phyloP scores from a whole-genome alignment of 805 yeast species.

The Huiozyma naganishii region DNA sequence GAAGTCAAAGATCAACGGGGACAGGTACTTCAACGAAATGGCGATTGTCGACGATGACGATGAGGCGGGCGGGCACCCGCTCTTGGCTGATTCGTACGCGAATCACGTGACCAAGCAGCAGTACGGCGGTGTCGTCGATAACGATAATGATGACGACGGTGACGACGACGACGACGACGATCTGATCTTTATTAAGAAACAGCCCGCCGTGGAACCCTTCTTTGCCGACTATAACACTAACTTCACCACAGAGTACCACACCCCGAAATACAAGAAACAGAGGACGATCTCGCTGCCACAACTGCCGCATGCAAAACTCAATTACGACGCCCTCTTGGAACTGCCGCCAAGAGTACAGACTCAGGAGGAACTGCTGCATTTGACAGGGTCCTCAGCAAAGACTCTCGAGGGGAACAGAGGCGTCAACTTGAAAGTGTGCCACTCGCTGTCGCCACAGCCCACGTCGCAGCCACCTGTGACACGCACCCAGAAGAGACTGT shows the following conservation, averaged over 20 bases:
- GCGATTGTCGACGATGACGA: conserved; percentile 3
- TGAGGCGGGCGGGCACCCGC: background rate
- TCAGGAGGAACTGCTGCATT: conserved; percentile 23
- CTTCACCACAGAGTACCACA: background rate
- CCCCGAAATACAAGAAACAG: conserved; percentile 31
- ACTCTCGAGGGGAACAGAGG: conserved; percentile 25
- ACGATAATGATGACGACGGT: background rate
- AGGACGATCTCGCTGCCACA: conserved; percentile 48
- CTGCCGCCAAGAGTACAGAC: conserved; percentile 13
- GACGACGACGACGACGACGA: conserved; percentile 19
- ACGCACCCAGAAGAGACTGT: background rate
- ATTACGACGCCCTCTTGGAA: conserved; percentile 21
- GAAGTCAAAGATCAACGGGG: no score
- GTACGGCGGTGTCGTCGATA: background rate
- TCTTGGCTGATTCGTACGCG: background rate
- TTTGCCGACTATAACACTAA: background rate
- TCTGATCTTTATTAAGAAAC: conserved; percentile 23
- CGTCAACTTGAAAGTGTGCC: conserved; percentile 15
- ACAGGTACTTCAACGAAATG: background rate
- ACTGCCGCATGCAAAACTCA: conserved; percentile 36
- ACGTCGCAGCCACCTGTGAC: background rate
- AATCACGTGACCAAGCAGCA: background rate
- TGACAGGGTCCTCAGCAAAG: conserved; percentile 24
- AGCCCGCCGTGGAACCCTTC: conserved; percentile 8
- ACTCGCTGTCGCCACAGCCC: conserved; percentile 3